Conservation (phyloP, 2,329 filamentous ascomycete species). For the Colletotrichum liriopes region DNA sequence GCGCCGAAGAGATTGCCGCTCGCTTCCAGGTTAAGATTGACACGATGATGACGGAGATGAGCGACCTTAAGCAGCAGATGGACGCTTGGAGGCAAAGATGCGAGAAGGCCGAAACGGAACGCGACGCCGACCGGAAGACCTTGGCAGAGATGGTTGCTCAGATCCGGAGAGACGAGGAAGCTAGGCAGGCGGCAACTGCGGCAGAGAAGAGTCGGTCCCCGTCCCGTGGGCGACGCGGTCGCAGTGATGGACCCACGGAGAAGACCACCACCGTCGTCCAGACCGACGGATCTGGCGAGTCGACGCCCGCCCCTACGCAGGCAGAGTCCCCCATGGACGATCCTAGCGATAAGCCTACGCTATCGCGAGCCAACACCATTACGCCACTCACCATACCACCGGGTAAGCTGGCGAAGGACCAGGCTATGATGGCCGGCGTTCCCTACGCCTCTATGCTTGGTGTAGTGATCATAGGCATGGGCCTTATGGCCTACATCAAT, state of each 20-base stretch:
- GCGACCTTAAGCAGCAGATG: conserved; percentile 84
- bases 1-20: conserved; percentile 53
- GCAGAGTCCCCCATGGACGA: conserved; percentile 50
- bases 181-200: conserved; percentile 59
- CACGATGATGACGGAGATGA: conserved; percentile 83
- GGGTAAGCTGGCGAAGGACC: conserved; percentile 60
- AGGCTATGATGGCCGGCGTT: conserved; percentile 69
- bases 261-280: conserved; percentile 18
- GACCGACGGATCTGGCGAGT: conserved; percentile 18
- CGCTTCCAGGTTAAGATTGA: conserved; percentile 81
- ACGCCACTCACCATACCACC: conserved; percentile 60
- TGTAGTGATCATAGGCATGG: conserved; percentile 85
- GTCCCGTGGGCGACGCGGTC: conserved; percentile 48
- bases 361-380: conserved; percentile 66
- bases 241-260: conserved; percentile 33
- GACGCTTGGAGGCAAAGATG: conserved; percentile 84
- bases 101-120: conserved; percentile 85
- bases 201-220: conserved; percentile 59
- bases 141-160: conserved; percentile 91
- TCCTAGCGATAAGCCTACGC: conserved; percentile 57
- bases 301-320: conserved; percentile 38
- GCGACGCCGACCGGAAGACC: conserved; percentile 79
- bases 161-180: conserved; percentile 79
- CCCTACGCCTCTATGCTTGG: conserved; percentile 88
- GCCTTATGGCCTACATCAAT: conserved; percentile 89